These are phyloP conservation scores for Seminavis robusta DNA, from an alignment of 108 stramenopile species.

Conservation along the genomic window DNA sequence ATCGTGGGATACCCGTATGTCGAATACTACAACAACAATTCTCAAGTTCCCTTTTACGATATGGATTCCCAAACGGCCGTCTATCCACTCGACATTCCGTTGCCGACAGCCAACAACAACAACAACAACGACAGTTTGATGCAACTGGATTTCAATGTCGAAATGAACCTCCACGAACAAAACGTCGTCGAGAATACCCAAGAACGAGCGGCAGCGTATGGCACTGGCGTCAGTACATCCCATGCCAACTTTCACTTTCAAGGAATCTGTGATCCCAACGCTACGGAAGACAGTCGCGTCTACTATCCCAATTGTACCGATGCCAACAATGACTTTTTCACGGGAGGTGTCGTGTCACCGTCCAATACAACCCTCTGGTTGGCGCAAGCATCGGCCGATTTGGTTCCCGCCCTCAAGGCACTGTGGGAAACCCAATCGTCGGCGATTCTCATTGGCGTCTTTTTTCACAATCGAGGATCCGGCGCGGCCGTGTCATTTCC, in stretches of 20 bases:
- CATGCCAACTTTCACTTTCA: conserved; percentile 31
- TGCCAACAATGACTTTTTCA: conserved; percentile 46
- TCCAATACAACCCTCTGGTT: conserved; percentile 20
- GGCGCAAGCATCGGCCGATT: conserved; percentile 25
- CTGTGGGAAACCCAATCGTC: conserved; percentile 33
- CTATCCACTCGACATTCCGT: conserved; percentile 19
- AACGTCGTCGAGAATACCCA: conserved; percentile 37
- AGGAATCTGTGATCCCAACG: conserved; percentile 44
- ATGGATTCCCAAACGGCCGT: background rate
- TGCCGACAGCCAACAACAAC: no score
- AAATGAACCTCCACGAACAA: conserved; percentile 30
- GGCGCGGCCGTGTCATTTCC: conserved; percentile 40
- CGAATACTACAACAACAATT: conserved; percentile 23
- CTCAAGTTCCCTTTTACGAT: conserved; percentile 41
- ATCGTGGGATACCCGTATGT: conserved; percentile 39
- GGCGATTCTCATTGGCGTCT: conserved; percentile 28
- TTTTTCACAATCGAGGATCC: conserved; percentile 43
- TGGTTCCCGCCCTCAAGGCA: conserved; percentile 36
- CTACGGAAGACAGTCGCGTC: conserved; percentile 10
- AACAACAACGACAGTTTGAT: no score
- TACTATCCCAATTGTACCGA: conserved; percentile 55
- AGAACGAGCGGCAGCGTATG: background rate
- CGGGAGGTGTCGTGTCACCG: conserved; percentile 43
- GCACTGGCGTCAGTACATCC: conserved; percentile 22
- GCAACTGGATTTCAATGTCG: conserved; percentile 47